Conservation (phyloP, 2,329 filamentous ascomycete genomes). For the Pezicula carpinea region DNA sequence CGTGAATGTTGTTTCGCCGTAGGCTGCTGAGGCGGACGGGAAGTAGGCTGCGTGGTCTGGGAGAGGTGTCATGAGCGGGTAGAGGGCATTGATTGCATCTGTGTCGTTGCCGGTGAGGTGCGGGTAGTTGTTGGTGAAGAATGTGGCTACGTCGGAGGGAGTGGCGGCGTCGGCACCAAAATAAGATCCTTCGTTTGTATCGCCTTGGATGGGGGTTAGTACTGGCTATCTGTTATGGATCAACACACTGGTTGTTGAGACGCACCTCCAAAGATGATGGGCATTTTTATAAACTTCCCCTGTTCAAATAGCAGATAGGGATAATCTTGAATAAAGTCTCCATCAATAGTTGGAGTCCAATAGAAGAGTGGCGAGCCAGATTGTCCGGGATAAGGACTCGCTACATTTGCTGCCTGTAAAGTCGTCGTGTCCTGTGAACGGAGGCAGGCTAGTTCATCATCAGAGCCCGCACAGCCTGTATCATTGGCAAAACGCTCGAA, state of each 20-base stretch:
- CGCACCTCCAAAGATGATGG: slow-evolving; percentile 34
- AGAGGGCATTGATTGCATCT: slow-evolving; percentile 26
- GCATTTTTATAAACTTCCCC: slow-evolving; percentile 34
- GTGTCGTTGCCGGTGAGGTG: slow-evolving; percentile 25
- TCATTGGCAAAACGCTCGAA: slow-evolving; percentile 32
- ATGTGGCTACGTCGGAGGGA: slow-evolving; percentile 27
- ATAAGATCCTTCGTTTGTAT: slow-evolving; percentile 25
- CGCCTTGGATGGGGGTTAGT: background rate
- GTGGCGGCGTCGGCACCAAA: slow-evolving; percentile 40
- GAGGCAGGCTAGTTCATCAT: slow-evolving; percentile 32
- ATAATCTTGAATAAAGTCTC: slow-evolving; percentile 35
- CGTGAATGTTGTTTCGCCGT: slow-evolving; percentile 45
- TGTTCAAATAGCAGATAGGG: slow-evolving; percentile 32
- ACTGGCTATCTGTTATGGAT: background rate
- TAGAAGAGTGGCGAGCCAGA: slow-evolving; percentile 31
- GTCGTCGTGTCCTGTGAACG: slow-evolving; percentile 29
- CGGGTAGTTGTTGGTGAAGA: slow-evolving; percentile 35
- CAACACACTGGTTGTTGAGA: background rate
- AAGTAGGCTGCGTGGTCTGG: slow-evolving; percentile 32
- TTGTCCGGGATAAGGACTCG: slow-evolving; percentile 33
- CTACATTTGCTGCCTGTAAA: slow-evolving; percentile 33
- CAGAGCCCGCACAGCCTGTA: slow-evolving; percentile 26
- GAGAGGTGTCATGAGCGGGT: slow-evolving; percentile 24
- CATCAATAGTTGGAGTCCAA: slow-evolving; percentile 38
- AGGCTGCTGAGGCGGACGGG: slow-evolving; percentile 34